Base-by-base conservation (phyloP, 345 rosid genomes). In the Physaria fendleri region DNA sequence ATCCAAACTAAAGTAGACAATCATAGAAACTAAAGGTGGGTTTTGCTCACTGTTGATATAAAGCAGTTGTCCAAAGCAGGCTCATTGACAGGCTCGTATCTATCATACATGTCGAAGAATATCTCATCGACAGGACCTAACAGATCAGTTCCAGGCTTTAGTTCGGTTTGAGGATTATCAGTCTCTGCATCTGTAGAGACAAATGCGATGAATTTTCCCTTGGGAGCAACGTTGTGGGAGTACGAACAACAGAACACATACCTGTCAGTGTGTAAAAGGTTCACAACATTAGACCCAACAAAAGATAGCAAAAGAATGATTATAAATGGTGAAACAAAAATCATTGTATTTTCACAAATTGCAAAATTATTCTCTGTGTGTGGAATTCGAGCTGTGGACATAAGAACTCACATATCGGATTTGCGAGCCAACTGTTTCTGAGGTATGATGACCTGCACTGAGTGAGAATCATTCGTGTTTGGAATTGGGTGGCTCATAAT, bases 401-500 rank as follows among this genome's bases (percentile, higher is more conserved):
- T 20, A 33, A 48, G 3, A 52, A 60, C 85, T 40, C 73, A 85
- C 96, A 85, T 91, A 64, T 88, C 97, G 30, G 95, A 92, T 82
- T 82, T 85, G 59, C 95, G 99, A 30, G 81, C 86, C 25, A 93
- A 81, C 65, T 93, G 97, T 78, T 89, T 93, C 71, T 93, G 99
- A 1, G 99, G 97, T 57, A 89, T 74, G 71, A 93, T 93, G 74
- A 89, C 89, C 75, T 89, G 99, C 11, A 74, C 88, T 8, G 95
- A 89, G 75, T 86, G 97, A 71, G 89, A 88, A 54, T 85, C 86
- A 25, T 79, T 73, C 53, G 97, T 93, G 73, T 77, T 56, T 35
- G 91, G 95, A 72, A 93, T 83, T 5, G 97, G 94, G 71, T 93
- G 97, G 73, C 87, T 93, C 95, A 93, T 87, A 62, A 93, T 83